phyloP scores from a whole-genome alignment of 768 basidiomycete genomes.

The Lentinula boryana region DNA sequence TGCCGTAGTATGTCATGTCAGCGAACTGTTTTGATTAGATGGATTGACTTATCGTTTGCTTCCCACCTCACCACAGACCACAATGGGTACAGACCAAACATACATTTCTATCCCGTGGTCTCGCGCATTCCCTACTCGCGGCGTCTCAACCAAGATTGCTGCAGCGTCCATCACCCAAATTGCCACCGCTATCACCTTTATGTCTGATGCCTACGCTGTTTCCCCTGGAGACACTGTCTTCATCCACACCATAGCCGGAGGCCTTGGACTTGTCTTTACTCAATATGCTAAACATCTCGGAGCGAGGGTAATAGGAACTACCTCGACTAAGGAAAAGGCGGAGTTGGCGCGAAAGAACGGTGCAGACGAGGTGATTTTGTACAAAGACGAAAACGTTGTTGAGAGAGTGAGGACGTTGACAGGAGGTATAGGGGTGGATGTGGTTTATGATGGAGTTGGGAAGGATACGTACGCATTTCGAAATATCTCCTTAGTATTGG shows the following conservation, averaged over 20 bases:
- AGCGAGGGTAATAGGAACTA: constrained; percentile 90
- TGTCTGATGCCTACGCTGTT: constrained; percentile 82
- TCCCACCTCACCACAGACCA: constrained; percentile 26
- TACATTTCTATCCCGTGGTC: constrained; percentile 66
- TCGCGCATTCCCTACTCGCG: constrained; percentile 54
- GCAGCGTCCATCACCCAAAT: constrained; percentile 71
- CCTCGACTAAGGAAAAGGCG: constrained; percentile 81
- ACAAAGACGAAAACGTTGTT: constrained; percentile 70
- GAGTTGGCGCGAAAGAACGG: constrained; percentile 73
- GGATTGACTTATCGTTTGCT: background rate
- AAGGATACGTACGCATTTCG: constrained; percentile 73
- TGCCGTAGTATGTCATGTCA: constrained; percentile 50
- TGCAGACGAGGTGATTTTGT: constrained; percentile 83
- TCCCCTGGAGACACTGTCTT: constrained; percentile 75
- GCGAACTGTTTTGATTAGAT: background rate
- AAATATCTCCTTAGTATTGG: background rate
- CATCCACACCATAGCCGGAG: constrained; percentile 90
- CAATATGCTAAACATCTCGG: constrained; percentile 71
- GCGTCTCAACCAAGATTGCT: constrained; percentile 52
- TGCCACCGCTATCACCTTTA: constrained; percentile 70
- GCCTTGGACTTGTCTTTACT: constrained; percentile 65
- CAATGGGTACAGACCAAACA: constrained; percentile 55
- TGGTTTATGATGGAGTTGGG: constrained; percentile 93
- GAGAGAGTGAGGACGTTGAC: constrained; percentile 70
- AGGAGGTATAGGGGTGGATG: constrained; percentile 76